Conservation (phyloP, 495 filamentous ascomycete genomes). For the Hyaloscypha finlandica region DNA sequence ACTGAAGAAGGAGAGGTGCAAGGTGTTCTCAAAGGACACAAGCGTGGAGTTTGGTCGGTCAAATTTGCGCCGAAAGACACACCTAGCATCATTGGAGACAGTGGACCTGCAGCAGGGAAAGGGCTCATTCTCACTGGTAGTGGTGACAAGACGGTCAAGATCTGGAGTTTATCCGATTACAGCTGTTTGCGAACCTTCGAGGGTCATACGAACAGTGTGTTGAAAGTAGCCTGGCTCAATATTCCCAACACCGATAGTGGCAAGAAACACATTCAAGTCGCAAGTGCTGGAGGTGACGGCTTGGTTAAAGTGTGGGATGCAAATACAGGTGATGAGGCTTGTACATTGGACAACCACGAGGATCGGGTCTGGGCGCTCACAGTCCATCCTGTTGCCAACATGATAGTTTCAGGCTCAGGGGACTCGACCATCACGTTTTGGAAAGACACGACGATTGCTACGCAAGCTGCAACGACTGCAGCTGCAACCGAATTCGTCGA, state of each 20-base stretch:
- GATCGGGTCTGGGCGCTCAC: slow-evolving; percentile 90
- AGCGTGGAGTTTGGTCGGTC: slow-evolving; percentile 93
- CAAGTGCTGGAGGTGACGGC: slow-evolving; percentile 91
- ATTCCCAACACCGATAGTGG: slow-evolving; percentile 50
- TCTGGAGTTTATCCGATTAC: slow-evolving; percentile 94
- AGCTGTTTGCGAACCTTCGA: slow-evolving; percentile 92
- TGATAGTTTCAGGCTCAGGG: slow-evolving; percentile 83
- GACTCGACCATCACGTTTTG: slow-evolving; percentile 94
- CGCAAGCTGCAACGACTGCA: slow-evolving; percentile 65
- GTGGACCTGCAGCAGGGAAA: slow-evolving; percentile 63
- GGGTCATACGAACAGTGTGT: slow-evolving; percentile 91
- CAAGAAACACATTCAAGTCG: slow-evolving; percentile 64
- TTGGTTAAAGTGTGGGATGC: slow-evolving; percentile 96
- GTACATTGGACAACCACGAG: slow-evolving; percentile 92
- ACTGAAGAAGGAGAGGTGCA: slow-evolving; percentile 82
- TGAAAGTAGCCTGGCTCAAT: slow-evolving; percentile 90
- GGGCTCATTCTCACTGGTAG: slow-evolving; percentile 84
- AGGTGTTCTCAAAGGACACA: slow-evolving; percentile 88
- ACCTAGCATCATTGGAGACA: slow-evolving; percentile 69
- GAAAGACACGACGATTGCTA: slow-evolving; percentile 86
- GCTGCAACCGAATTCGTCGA: slow-evolving; percentile 80
- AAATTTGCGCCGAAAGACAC: slow-evolving; percentile 79
- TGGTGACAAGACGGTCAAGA: slow-evolving; percentile 92
- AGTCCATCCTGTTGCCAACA: slow-evolving; percentile 64
- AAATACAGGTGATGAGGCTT: slow-evolving; percentile 72